Base-by-base conservation (phyloP, 345 rosid species). In the Rubroshorea leprosula region DNA sequence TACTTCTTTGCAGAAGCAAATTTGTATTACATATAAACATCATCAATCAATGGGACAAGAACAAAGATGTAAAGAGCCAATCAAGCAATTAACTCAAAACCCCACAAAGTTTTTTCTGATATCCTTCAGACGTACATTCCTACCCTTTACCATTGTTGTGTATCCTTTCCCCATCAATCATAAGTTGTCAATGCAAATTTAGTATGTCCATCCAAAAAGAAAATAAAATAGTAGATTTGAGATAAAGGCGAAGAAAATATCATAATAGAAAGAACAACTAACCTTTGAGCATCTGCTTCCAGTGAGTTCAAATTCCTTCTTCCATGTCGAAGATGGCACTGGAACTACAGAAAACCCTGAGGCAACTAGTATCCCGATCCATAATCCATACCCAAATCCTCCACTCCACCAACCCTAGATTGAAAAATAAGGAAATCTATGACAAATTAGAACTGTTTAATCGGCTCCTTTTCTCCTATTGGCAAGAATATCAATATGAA, bases 361-460 rank as follows among this genome's bases (percentile, higher is more conserved):
- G 22, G 96, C 89, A 73, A 89, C 90, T 24, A 92, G 80, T 68
- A 78, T 66, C 58, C 98, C 96, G 41, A 92, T 80, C 96, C 96
- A 92, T 65, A 89, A 71, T 41, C 98, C 95, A 72, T 83, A 92
- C 21, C 84, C 85, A 68, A 86, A 92, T 66, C 95, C 98, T 68
- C 96, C 93, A 47, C 82, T 78, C 80, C 93, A 92, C 96, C 98
- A 89, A 51, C 98, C 96, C 96, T 89, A 51, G 60, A 72, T 60
- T 46, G 23, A 67, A 66, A 26, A 48, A 57, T 7, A 72, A 49
- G 41, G 41, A 61, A 47, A 50, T 27, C 22, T 10, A 24, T 22
- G 47, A 44, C n/a, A 13, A n/a, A 44, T n/a, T 13, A 39, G 15
- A 24, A 39, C 25, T 41, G 39, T 41, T 17, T 20, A 16, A 9